Percentiles rank a stretch among this genome's conserved stretches.
phyloP scores from a whole-genome alignment of 148 eudicot species.

The Amaranthus cruentus region DNA sequence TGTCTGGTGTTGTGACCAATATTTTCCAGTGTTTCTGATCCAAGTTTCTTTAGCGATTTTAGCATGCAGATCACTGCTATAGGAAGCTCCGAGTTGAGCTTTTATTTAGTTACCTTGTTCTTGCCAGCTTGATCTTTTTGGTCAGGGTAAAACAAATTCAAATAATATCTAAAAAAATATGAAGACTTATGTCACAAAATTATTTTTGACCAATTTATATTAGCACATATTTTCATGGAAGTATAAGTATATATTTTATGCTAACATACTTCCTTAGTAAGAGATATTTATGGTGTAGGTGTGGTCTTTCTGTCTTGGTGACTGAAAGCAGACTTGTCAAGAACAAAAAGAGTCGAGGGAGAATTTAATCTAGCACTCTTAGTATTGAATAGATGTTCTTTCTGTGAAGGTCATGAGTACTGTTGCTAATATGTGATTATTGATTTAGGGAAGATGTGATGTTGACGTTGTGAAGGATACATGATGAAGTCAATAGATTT shows the following conservation, averaged over 20 bases:
- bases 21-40: constrained; percentile 2
- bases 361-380: not conserved
- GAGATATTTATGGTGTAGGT: no score
- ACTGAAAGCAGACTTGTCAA: no score
- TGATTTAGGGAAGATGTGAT: not conserved
- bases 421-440: not conserved
- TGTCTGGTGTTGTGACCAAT: constrained; percentile 1
- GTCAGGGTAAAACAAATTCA: no score
- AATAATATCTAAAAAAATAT: no score
- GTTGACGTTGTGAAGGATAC: constrained; percentile 1
- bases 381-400: not conserved
- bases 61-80: not conserved
- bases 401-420: not conserved
- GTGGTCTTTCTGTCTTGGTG: no score
- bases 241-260: no score
- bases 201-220: no score
- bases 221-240: no score
- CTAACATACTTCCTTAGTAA: no score
- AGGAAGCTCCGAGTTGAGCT: not conserved
- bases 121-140: no score
- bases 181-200: no score
- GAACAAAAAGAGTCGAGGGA: no score
- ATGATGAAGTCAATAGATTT: not conserved
- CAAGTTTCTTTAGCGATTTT: not conserved
- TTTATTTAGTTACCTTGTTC: not conserved